Conservation (phyloP, 75 land plant genomes). For the Ceratopteris richardii region DNA sequence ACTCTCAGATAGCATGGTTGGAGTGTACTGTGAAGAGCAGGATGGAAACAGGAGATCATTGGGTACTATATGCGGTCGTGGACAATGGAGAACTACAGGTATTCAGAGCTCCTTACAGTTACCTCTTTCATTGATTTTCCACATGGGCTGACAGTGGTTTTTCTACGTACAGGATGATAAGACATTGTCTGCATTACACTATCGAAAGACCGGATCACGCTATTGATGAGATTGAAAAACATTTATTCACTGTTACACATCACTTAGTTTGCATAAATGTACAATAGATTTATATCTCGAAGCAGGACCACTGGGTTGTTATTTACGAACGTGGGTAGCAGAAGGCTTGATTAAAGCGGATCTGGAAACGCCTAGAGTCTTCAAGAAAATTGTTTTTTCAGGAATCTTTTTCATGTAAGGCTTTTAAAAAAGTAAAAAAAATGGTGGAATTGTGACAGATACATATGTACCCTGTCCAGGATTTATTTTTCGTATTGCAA, state of each 20-base stretch:
- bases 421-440: too few species aligned
- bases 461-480: too few species aligned
- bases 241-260: neutral
- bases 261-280: too few species aligned
- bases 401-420: too few species aligned
- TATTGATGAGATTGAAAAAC: slow-evolving; percentile 15
- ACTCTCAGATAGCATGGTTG: slow-evolving; percentile 22
- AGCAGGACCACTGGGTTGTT: neutral
- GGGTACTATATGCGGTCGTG: slow-evolving; percentile 44
- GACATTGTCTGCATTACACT: slow-evolving; percentile 36
- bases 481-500: too few species aligned
- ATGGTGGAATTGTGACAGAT: too few species aligned
- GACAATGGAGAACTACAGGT: slow-evolving; percentile 44
- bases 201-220: slow-evolving; percentile 40
- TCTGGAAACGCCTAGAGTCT: too few species aligned
- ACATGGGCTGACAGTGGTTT: neutral
- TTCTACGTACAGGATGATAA: slow-evolving; percentile 28
- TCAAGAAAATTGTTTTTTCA: too few species aligned
- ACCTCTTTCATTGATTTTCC: neutral
- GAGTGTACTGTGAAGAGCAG: slow-evolving; percentile 44
- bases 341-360: too few species aligned
- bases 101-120: neutral
- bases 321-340: neutral
- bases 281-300: too few species aligned
- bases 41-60: slow-evolving; percentile 49